Evolutionary conservation across 257 asterid genomes (phyloP), one percentile per base, ranked within the genome.

Genomic region (Nicotiana tabacum): DNA sequence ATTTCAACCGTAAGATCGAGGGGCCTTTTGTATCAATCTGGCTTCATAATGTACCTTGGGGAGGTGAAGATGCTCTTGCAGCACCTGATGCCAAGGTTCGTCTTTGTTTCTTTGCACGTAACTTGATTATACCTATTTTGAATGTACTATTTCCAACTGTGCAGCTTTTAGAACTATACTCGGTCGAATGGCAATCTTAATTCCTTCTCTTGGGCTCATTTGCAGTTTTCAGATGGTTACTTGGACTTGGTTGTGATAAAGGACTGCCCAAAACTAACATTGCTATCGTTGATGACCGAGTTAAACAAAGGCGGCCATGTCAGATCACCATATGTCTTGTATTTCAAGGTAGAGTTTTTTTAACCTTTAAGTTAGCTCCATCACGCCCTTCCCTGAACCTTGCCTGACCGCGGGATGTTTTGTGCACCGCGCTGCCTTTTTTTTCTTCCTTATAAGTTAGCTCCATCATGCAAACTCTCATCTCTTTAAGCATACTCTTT

Each of bases 11-110:
- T 65, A 92, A 90, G 89, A 85, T 96, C 48, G 90, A 92, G 15
- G 99, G 99, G 5, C 99, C 98, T 77, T 96, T 96, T 83, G 87
- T 94, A 87, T 94, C 98, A 2, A 77, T 96, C 64, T 96, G 99
- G 99, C 98, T 96, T 86, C 98, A 96, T 86, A 96, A 96, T 81
- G 98, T 94, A 77, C 98, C 97, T 9, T 94, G 98, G 99, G 99
- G 97, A 83, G 83, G 91, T 81, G 97, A 96, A 93, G 87, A 88
- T 83, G 86, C 93, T 61, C 88, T 89, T 92, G 98, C 98, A 13
- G 99, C 99, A 24, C 99, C 99, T 78, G 89, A 93, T 86, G 98
- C 98, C n/a, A 88, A 93, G 98, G 99, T 93, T 84, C 70, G 65
- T 78, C 57, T 82, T 78, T 61, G 77, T 65, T 80, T 46, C 1